Evolutionary conservation across 1,139 yeast genomes (phyloP).

Genomic region (Schizosaccharomyces versatilis): DNA sequence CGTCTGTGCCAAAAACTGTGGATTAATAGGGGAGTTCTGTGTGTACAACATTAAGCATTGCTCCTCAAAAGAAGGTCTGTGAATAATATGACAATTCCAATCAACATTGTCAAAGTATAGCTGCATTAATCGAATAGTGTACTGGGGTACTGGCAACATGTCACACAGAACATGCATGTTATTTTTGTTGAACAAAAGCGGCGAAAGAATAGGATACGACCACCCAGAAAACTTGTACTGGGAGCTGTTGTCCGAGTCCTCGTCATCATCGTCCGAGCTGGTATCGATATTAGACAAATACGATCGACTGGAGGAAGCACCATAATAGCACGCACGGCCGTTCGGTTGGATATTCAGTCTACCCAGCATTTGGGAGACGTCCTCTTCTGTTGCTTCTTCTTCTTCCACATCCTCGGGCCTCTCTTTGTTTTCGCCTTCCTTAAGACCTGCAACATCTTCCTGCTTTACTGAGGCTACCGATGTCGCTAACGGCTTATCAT

Average conservation of each 20-base stretch:
- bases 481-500: not conserved
- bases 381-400: not conserved
- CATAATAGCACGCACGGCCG: not conserved
- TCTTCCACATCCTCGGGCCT: not conserved
- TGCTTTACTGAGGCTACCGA: not conserved
- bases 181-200: too few species aligned
- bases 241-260: not conserved
- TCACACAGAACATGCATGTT: not conserved
- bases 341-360: not conserved
- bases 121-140: not conserved
- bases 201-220: too few species aligned
- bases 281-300: not conserved
- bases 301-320: constrained; percentile 2
- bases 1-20: not conserved
- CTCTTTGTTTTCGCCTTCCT: not conserved
- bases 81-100: not conserved
- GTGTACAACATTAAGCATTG: not conserved
- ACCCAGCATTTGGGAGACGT: not conserved
- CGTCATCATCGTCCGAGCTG: not conserved
- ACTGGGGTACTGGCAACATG: not conserved
- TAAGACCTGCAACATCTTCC: not conserved
- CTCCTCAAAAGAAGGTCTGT: constrained; percentile 1
- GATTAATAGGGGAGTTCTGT: not conserved
- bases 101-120: not conserved
- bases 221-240: too few species aligned